Evolutionary conservation across 495 filamentous ascomycete genomes (phyloP).

Genomic region (Niebla homalea): DNA sequence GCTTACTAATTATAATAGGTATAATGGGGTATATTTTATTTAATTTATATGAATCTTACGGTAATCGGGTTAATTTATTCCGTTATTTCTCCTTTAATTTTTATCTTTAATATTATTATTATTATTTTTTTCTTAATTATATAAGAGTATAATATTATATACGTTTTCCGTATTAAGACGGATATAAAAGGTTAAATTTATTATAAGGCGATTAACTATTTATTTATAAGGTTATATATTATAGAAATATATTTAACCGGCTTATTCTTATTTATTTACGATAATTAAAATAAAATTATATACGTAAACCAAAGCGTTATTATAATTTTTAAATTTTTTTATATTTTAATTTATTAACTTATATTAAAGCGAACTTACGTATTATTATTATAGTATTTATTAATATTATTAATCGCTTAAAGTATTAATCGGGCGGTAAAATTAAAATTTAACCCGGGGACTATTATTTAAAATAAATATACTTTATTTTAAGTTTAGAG

Average conservation of each 20-base stretch:
- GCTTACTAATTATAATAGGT: background rate
- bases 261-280: background rate
- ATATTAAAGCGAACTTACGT: background rate
- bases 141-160: constrained; percentile 1
- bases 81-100: background rate
- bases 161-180: background rate
- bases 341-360: background rate
- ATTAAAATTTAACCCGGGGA: background rate
- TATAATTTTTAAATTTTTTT: background rate
- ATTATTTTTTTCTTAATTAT: background rate
- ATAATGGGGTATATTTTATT: background rate
- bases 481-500: background rate
- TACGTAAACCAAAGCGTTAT: background rate
- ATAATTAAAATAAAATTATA: background rate
- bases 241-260: background rate
- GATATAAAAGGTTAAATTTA: background rate
- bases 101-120: background rate
- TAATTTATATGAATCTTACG: background rate
- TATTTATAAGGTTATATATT: background rate
- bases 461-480: background rate
- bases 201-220: background rate
- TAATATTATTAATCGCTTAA: background rate
- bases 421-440: background rate
- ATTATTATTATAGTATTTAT: background rate
- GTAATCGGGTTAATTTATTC: background rate